Conservation (phyloP, 345 rosid species). For the Salix exigua region DNA sequence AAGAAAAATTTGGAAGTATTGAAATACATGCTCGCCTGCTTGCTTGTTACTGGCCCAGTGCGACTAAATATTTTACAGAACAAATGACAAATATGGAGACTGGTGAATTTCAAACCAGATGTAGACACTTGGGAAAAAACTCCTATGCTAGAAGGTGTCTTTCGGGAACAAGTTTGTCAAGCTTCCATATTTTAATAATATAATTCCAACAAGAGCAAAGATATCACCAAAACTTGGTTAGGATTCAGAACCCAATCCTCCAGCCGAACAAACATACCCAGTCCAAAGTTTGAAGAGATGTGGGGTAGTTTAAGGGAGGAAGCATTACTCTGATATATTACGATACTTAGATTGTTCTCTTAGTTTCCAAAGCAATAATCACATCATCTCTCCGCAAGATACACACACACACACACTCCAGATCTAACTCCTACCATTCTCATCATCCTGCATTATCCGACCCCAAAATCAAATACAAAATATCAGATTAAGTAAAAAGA, state of each 20-base stretch:
- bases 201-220: not conserved
- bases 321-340: not conserved
- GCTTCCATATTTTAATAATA: not conserved
- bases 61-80: too few relatives aligned
- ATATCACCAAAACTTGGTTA: not conserved
- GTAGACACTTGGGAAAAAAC: too few relatives aligned
- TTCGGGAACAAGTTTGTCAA: too few relatives aligned
- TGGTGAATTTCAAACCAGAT: too few relatives aligned
- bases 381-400: not conserved
- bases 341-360: not conserved
- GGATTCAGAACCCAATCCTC: not conserved
- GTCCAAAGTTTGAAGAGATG: not conserved
- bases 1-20: not conserved
- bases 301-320: not conserved
- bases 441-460: not conserved
- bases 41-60: too few relatives aligned
- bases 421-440: not conserved
- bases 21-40: not conserved
- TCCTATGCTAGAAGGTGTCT: too few relatives aligned
- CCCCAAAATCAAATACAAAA: not conserved
- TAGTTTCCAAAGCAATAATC: not conserved
- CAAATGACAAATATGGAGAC: too few relatives aligned
- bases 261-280: not conserved
- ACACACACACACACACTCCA: not conserved
- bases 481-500: not conserved